Evolutionary conservation across 768 basidiomycete genomes (phyloP), one percentile per base, ranked within the genome.

Genomic region (Leccinellum rugosiceps): DNA sequence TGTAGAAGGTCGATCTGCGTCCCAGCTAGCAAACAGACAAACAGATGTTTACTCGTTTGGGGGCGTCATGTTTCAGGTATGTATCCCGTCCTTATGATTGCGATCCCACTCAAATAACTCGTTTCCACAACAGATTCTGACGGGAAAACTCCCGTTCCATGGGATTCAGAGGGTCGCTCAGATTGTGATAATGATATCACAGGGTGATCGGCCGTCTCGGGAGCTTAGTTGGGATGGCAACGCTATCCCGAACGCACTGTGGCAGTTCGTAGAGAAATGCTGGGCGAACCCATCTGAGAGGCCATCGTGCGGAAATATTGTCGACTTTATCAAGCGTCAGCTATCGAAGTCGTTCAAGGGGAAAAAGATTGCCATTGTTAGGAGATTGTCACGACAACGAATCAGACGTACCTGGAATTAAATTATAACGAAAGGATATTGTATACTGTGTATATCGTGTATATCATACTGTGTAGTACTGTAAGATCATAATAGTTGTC

Each of bases 1-100:
- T 23, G 28, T 14, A 43, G 58, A 60, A 15, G 52, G 10, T 1
- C 23, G 19, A 10, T 41, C 52, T 1, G 23, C 34, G 23, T 48
- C 54, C 11, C 64, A 57, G 5, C n/a, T 56, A 17, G 58, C 61
- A 26, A 63, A 52, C 44, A 52, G 14, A 46, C 45, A 50, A 52
- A 58, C 62, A 3, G 69, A 71, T 41, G 50, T 73, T 4, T 72
- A 71, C 19, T 72, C 71, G 6, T 71, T 69, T 17, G 71, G 69
- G 48, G 53, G 71, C 3, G 31, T 72, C 44, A 72, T 65, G 62
- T 26, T 71, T 6, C 68, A 72, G 59, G 69, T 50, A 5, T 32
- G 32, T 50, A 21, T 21, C n/a, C 7, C 6, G 15, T 21, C 10
- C 19, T 43, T 43, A 11, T 43, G 19, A 43, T 43, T 19, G 19